Conservation (phyloP, 2,329 filamentous ascomycete species). For the Fusarium austroafricanum region DNA sequence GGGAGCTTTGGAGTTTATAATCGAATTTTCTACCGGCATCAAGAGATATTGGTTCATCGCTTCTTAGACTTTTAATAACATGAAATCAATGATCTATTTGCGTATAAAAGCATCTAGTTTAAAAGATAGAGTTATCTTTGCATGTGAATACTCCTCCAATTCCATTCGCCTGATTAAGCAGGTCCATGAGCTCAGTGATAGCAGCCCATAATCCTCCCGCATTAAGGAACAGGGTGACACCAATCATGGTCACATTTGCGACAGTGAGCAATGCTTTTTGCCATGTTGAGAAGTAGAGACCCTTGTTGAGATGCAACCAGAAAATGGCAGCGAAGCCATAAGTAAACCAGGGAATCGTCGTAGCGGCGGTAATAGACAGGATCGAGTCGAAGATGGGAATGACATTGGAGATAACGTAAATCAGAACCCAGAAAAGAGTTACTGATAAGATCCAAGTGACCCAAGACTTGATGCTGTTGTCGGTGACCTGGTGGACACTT, state of each 20-base stretch:
- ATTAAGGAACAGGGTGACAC: conserved; percentile 41
- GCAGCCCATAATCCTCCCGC: conserved; percentile 43
- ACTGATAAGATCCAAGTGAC: conserved; percentile 42
- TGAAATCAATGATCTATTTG: not conserved
- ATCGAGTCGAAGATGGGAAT: conserved; percentile 48
- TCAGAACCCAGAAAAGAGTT: conserved; percentile 40
- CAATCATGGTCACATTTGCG: conserved; percentile 38
- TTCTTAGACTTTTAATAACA: accelerated
- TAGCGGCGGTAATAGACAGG: conserved; percentile 43
- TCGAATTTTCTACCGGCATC: no score
- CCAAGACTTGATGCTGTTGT: conserved; percentile 45
- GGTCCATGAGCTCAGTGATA: conserved; percentile 39
- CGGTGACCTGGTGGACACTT: conserved; percentile 33
- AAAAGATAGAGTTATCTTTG: conserved; percentile 39
- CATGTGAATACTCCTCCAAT: conserved; percentile 41
- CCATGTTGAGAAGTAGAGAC: conserved; percentile 32
- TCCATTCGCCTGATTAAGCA: conserved; percentile 24
- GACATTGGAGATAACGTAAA: conserved; percentile 45
- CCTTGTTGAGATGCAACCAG: conserved; percentile 43
- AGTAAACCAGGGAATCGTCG: conserved; percentile 45
- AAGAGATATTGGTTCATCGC: no score
- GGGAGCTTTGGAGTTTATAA: no score
- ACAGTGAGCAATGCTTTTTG: conserved; percentile 33
- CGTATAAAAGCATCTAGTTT: not conserved
- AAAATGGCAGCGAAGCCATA: conserved; percentile 43